Evolutionary conservation across 805 yeast species (phyloP).

Genomic region (Kodamaea restingae): DNA sequence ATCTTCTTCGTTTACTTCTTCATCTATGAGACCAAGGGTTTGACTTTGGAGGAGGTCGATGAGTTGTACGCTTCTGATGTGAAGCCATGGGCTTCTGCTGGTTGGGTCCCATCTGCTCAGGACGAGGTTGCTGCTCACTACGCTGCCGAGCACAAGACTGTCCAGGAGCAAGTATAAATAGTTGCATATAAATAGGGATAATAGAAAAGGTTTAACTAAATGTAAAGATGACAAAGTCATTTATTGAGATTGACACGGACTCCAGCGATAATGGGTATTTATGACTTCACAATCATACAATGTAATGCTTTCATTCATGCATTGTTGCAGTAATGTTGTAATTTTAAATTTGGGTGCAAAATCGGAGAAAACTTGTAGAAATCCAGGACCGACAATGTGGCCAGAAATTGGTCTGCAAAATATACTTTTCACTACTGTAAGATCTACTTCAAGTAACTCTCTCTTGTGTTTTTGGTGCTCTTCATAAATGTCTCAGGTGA

Average conservation of each 20-base stretch:
- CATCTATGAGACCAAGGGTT: conserved; percentile 77
- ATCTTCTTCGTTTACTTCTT: conserved; percentile 68
- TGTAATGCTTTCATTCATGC: too few relatives aligned
- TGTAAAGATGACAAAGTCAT: too few relatives aligned
- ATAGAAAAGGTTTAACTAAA: not conserved
- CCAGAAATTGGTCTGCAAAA: too few relatives aligned
- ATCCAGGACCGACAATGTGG: not conserved
- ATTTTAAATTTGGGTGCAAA: not conserved
- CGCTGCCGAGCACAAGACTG: conserved; percentile 11
- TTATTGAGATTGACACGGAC: too few relatives aligned
- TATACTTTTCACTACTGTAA: too few relatives aligned
- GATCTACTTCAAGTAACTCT: too few relatives aligned
- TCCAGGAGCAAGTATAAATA: not conserved
- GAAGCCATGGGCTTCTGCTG: conserved; percentile 39
- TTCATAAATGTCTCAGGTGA: too few relatives aligned
- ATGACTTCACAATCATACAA: not conserved
- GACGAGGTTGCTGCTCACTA: conserved; percentile 23
- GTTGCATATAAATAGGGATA: conserved; percentile 1
- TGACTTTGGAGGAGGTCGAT: conserved; percentile 79
- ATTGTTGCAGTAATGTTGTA: too few relatives aligned
- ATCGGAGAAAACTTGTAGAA: not conserved
- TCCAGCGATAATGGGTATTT: not conserved
- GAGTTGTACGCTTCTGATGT: conserved; percentile 49
- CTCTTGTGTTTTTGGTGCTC: too few relatives aligned
- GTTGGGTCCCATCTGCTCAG: conserved; percentile 48